These are phyloP conservation scores for Colletotrichum camelliae DNA, from an alignment of 2,329 filamentous ascomycete genomes.

Conservation along the genomic window DNA sequence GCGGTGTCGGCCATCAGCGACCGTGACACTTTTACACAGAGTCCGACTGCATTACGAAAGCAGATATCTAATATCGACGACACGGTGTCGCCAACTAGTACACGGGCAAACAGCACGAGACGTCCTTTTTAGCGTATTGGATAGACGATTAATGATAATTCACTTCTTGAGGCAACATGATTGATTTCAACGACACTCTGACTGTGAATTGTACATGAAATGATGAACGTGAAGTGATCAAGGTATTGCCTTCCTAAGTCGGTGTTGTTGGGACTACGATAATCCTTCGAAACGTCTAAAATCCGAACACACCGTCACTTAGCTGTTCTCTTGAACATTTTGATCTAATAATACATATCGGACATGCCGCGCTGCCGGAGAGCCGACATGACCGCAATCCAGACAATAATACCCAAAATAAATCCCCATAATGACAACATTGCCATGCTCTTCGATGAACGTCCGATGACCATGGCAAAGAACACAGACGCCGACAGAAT, in stretches of 20 bases:
- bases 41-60: neutral
- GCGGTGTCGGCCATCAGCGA: neutral
- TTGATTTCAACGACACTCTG: too few species aligned
- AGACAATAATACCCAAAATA: neutral
- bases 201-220: neutral
- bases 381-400: neutral
- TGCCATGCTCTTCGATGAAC: neutral
- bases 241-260: neutral
- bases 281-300: neutral
- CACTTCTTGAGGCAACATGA: slow-evolving; percentile 2
- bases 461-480: neutral
- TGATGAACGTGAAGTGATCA: neutral
- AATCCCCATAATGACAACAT: neutral
- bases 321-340: neutral
- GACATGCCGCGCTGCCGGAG: neutral
- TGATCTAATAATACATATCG: neutral
- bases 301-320: neutral
- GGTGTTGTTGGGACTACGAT: neutral
- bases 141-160: slow-evolving; percentile 22
- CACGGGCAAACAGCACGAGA: slow-evolving; percentile 2
- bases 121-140: slow-evolving; percentile 11
- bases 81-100: slow-evolving; percentile 9
- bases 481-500: neutral
- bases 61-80: neutral
- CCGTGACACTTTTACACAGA: neutral